Evolutionary conservation across 2,329 filamentous ascomycete species (phyloP).

Genomic region (Penicillium sp.): DNA sequence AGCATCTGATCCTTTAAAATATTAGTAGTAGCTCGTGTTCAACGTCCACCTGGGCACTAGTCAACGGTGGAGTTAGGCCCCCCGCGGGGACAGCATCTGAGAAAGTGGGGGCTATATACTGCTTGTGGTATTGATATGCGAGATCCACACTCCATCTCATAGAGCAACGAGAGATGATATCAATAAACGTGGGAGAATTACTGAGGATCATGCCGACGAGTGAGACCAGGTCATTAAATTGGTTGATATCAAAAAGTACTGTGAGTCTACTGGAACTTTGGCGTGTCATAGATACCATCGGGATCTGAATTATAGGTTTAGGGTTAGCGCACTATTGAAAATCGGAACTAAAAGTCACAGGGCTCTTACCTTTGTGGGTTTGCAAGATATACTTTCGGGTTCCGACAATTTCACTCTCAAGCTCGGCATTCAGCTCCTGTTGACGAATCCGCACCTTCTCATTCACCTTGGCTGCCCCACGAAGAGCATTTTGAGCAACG

Average conservation of each 20-base stretch:
- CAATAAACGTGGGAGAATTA: no score
- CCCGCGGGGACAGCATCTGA: not conserved
- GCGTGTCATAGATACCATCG: constrained; percentile 54
- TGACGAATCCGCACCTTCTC: constrained; percentile 49
- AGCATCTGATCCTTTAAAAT: not conserved
- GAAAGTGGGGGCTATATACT: not conserved
- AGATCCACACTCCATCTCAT: not conserved
- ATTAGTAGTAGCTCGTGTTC: not conserved
- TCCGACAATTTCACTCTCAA: constrained; percentile 53
- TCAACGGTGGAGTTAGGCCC: not conserved
- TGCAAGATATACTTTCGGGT: constrained; percentile 55
- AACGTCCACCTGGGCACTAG: not conserved
- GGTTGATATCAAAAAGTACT: not conserved
- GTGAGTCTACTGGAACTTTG: constrained; percentile 39
- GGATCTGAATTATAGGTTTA: constrained; percentile 47
- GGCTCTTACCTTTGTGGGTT: constrained; percentile 52
- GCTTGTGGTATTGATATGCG: not conserved
- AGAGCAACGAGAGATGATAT: not conserved
- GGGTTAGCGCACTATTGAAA: constrained; percentile 3
- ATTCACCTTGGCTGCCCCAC: constrained; percentile 51
- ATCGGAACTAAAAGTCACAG: not conserved
- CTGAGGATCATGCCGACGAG: no score
- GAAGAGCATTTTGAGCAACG: constrained; percentile 58
- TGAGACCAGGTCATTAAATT: not conserved
- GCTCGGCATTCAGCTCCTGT: constrained; percentile 51